Evolutionary conservation across 2,329 filamentous ascomycete genomes (phyloP).

Genomic region (Nannizziopsis barbatae): DNA sequence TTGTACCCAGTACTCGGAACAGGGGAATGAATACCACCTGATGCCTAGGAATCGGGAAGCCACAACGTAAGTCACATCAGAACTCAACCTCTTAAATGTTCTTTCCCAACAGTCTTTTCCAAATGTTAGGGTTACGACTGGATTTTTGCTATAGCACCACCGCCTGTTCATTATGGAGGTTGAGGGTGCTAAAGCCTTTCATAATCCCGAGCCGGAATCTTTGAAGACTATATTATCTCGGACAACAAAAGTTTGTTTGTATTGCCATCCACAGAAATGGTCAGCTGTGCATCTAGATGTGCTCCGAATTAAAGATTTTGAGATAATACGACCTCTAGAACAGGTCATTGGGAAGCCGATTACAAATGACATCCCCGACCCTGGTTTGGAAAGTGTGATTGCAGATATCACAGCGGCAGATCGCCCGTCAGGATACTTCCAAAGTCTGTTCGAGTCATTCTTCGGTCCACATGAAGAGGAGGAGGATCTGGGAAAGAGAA

Average conservation of each 20-base stretch:
- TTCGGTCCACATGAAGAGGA: no score
- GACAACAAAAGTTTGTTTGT: slow-evolving; percentile 2
- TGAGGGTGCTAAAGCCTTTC: background rate
- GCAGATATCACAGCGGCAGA: background rate
- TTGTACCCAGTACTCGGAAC: no score
- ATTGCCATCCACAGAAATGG: slow-evolving; percentile 7
- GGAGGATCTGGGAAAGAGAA: no score
- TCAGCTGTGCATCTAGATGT: slow-evolving; percentile 4
- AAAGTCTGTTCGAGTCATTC: background rate
- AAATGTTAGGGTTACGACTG: no score
- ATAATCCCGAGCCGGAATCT: background rate
- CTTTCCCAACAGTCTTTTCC: no score
- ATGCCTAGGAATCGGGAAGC: no score
- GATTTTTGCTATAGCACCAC: no score
- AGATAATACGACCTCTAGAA: background rate
- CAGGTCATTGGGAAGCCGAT: slow-evolving; percentile 6
- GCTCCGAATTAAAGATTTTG: background rate
- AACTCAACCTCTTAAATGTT: no score
- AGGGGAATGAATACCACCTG: no score
- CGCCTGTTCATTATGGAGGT: background rate
- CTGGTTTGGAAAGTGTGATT: background rate
- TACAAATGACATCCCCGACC: background rate
- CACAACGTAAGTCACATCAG: no score
- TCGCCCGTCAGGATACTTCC: background rate
- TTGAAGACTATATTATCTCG: background rate